These are phyloP conservation scores for Rhizopus arrhizus DNA, from an alignment of 371 early-diverging fungal species.

Conservation along the genomic window DNA sequence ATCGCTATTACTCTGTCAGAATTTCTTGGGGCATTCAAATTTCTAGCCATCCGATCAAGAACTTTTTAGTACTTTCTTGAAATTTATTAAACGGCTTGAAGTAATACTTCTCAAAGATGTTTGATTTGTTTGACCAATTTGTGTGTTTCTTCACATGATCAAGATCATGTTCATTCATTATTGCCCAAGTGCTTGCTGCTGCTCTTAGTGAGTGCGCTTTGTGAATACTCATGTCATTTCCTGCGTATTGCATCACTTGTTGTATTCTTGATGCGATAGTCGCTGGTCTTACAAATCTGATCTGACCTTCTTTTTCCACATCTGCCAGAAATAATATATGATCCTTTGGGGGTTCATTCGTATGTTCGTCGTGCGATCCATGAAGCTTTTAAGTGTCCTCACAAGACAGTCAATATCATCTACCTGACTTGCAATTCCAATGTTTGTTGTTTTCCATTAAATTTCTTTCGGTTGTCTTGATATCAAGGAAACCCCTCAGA, in stretches of 20 bases:
- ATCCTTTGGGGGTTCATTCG: neutral
- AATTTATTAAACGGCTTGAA: constrained; percentile 14
- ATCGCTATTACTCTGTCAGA: too few relatives aligned
- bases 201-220: neutral
- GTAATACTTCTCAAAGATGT: constrained; percentile 1
- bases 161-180: neutral
- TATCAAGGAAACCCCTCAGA: neutral
- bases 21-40: too few relatives aligned
- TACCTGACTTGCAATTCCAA: neutral
- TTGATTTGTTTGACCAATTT: constrained; percentile 4
- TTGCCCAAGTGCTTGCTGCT: constrained; percentile 4
- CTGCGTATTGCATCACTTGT: constrained; percentile 5
- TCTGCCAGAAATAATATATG: constrained; percentile 7
- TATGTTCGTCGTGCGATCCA: neutral
- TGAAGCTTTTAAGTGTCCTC: neutral
- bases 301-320: neutral
- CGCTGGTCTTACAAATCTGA: neutral
- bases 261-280: constrained; percentile 12
- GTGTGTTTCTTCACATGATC: constrained; percentile 8
- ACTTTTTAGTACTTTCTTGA: constrained; percentile 19
- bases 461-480: constrained; percentile 4
- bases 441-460: neutral
- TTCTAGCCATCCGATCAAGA: too few relatives aligned
- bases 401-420: neutral
- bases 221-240: neutral